These are phyloP conservation scores for Baorangia bicolor DNA, from an alignment of 768 basidiomycete genomes.

Conservation along the genomic window DNA sequence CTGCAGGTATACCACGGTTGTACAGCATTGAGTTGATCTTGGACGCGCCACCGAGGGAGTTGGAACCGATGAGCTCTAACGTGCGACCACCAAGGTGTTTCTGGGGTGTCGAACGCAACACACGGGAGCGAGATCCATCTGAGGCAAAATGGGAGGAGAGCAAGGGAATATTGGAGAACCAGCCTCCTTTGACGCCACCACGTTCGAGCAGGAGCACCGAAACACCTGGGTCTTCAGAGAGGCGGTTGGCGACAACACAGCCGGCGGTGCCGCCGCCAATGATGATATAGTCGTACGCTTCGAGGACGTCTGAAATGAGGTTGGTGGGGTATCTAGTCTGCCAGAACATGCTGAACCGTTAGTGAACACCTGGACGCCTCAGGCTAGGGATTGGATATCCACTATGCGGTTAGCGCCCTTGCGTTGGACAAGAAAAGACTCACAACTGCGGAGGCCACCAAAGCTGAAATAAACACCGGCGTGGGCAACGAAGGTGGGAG, in stretches of 20 bases:
- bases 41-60: conserved; percentile 44
- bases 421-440: too few relatives aligned
- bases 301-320: neutral
- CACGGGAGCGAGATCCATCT: neutral
- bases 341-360: neutral
- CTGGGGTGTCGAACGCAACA: neutral
- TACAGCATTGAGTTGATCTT: conserved; percentile 45
- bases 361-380: too few relatives aligned
- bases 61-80: conserved; percentile 14
- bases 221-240: conserved; percentile 30
- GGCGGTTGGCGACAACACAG: conserved; percentile 18
- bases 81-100: neutral
- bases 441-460: too few relatives aligned
- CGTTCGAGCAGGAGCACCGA: conserved; percentile 39
- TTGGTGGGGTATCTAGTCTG: neutral
- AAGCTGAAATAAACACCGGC: too few relatives aligned
- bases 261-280: neutral
- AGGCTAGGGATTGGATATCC: too few relatives aligned
- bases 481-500: too few relatives aligned
- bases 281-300: neutral
- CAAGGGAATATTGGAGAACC: conserved; percentile 26
- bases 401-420: too few relatives aligned
- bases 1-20: conserved; percentile 29
- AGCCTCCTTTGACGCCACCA: conserved; percentile 25
- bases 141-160: conserved; percentile 27